A percentile compares a stretch with the other conserved stretches of the same genome.
Evolutionary conservation across 2,329 filamentous ascomycete genomes (phyloP).

Genomic region (Chaetomium globosum): DNA sequence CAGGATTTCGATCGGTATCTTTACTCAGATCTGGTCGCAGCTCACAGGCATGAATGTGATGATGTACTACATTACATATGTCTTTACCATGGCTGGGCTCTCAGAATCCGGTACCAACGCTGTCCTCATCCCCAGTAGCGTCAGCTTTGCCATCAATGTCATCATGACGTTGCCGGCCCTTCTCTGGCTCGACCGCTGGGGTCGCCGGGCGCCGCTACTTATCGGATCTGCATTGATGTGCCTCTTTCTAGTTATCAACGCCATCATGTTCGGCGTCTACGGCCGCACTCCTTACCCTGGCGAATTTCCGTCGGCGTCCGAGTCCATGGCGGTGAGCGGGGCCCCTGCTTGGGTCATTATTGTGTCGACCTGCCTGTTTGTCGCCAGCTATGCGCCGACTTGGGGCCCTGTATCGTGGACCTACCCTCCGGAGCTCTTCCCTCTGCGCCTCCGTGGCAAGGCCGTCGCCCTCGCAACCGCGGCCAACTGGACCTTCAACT

Average conservation of each 20-base stretch:
- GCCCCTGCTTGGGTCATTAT: conserved; percentile 60
- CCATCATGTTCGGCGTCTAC: conserved; percentile 50
- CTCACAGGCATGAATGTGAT: conserved; percentile 76
- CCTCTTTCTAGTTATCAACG: conserved; percentile 52
- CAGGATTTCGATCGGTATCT: conserved; percentile 70
- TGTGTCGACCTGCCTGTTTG: conserved; percentile 67
- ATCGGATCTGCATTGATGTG: conserved; percentile 67
- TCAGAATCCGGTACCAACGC: conserved; percentile 45
- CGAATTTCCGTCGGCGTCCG: conserved; percentile 46
- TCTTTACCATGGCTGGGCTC: conserved; percentile 74
- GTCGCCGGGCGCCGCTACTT: conserved; percentile 69
- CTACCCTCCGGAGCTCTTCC: conserved; percentile 53
- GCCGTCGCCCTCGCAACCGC: conserved; percentile 43
- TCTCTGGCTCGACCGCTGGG: conserved; percentile 74
- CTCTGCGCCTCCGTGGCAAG: conserved; percentile 47
- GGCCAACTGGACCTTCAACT: conserved; percentile 48
- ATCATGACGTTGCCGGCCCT: conserved; percentile 76
- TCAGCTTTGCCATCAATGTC: conserved; percentile 80
- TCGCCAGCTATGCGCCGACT: conserved; percentile 54
- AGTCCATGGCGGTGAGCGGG: conserved; percentile 54
- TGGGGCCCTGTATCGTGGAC: conserved; percentile 51
- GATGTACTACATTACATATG: conserved; percentile 72
- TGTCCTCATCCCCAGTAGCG: conserved; percentile 66
- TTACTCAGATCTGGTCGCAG: conserved; percentile 75
- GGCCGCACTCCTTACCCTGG: conserved; percentile 41